Evolutionary conservation across 176 grass and related monocot species (phyloP).

Genomic region (Zizania latifolia): DNA sequence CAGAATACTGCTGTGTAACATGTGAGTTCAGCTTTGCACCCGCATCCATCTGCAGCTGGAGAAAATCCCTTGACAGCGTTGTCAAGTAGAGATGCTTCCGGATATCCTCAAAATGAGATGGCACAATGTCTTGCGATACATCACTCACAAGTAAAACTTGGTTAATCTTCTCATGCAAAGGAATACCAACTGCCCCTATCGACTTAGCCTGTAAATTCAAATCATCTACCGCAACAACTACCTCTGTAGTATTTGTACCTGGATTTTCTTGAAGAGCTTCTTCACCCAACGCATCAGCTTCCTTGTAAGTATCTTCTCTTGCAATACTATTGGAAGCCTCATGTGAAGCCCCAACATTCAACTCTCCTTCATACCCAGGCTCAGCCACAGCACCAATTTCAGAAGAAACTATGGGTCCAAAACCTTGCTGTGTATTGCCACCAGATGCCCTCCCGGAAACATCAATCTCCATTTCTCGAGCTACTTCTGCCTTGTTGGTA

Average conservation of each 20-base stretch:
- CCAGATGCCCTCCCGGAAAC: slow-evolving; percentile 24
- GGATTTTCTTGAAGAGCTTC: slow-evolving; percentile 35
- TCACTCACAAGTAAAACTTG: slow-evolving; percentile 8
- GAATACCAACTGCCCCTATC: background rate
- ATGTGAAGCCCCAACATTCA: background rate
- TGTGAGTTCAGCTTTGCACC: slow-evolving; percentile 35
- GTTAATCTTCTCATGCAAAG: slow-evolving; percentile 16
- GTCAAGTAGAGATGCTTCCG: slow-evolving; percentile 55
- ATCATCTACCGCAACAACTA: slow-evolving; percentile 20
- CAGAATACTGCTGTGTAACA: slow-evolving; percentile 30
- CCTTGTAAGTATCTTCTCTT: slow-evolving; percentile 15
- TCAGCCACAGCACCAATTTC: too few species aligned
- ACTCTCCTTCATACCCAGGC: slow-evolving; percentile 17
- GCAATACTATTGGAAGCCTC: slow-evolving; percentile 16
- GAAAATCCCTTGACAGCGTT: slow-evolving; percentile 60
- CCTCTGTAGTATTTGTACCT: slow-evolving; percentile 25
- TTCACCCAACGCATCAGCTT: slow-evolving; percentile 20
- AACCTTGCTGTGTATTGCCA: too few species aligned
- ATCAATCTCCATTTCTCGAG: slow-evolving; percentile 4
- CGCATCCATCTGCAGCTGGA: slow-evolving; percentile 65
- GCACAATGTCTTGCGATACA: background rate
- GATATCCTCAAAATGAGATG: slow-evolving; percentile 46
- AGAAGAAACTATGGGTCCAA: too few species aligned
- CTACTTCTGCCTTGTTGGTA: background rate
- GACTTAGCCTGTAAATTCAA: slow-evolving; percentile 23